Conservation (phyloP, 257 asterid species). For the Parsonsia alboflavescens region DNA sequence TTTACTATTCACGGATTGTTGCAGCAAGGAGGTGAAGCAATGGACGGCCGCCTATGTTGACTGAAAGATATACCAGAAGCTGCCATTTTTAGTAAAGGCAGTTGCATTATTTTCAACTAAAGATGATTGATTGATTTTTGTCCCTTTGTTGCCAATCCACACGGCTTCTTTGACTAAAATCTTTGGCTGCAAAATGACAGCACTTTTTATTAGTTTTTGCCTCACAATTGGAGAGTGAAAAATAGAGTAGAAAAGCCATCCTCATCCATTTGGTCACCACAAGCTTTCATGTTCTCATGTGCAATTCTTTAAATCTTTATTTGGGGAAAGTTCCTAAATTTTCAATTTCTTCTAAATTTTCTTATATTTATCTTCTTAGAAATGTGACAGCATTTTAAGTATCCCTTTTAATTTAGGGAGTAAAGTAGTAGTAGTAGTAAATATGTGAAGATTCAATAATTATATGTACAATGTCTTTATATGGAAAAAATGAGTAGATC, state of each 20-base stretch:
- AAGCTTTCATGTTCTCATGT: no score
- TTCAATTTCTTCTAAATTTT: no score
- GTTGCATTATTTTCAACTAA: background rate
- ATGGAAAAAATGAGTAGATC: background rate
- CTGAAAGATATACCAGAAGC: background rate
- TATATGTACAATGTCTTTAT: background rate
- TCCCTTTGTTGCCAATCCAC: background rate
- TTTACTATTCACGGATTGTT: background rate
- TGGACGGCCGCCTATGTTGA: slow-evolving; percentile 14
- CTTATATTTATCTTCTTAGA: no score
- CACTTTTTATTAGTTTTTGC: no score
- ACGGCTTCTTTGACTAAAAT: slow-evolving; percentile 3
- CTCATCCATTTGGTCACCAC: no score
- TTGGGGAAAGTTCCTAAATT: no score
- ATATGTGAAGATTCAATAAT: background rate
- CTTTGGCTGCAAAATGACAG: background rate
- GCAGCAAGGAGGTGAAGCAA: background rate
- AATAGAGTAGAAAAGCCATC: background rate
- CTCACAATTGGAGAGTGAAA: background rate
- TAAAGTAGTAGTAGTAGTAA: no score
- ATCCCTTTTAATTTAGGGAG: no score
- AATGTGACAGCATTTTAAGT: no score
- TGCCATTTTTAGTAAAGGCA: background rate
- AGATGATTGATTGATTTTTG: background rate
- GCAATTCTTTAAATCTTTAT: no score